Percentiles rank a stretch among this genome's conserved stretches.
Evolutionary conservation across 108 stramenopile species (phyloP).

Genomic region (Skeletonema potamos): DNA sequence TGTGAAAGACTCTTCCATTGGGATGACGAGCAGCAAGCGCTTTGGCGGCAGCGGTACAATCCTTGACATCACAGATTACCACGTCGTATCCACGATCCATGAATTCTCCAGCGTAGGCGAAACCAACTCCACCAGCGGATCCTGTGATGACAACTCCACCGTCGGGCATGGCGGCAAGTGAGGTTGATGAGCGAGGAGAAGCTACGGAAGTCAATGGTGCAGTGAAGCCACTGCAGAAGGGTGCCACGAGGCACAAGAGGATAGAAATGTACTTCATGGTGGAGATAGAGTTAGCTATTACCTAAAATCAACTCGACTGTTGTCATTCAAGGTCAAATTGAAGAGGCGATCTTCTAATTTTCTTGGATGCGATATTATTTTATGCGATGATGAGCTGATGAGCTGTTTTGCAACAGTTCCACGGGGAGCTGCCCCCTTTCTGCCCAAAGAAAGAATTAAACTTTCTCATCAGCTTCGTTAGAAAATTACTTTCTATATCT

Average conservation of each 20-base stretch:
- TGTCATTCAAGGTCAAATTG: not conserved
- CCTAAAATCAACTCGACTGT: not conserved
- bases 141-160: conserved; percentile 88
- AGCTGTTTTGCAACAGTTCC: not conserved
- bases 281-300: not conserved
- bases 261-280: not conserved
- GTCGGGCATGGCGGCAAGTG: conserved; percentile 38
- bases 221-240: conserved; percentile 2
- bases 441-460: not conserved
- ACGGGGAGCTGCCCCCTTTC: not conserved
- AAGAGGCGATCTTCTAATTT: not conserved
- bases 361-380: too few species aligned
- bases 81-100: conserved; percentile 87
- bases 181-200: conserved; percentile 5
- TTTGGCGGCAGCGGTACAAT: conserved; percentile 71
- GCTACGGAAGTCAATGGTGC: not conserved
- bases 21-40: conserved; percentile 65
- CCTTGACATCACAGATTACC: conserved; percentile 89
- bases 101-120: conserved; percentile 92
- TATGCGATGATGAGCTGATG: too few species aligned
- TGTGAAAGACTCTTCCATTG: conserved; percentile 72
- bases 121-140: conserved; percentile 86
- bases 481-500: too few species aligned
- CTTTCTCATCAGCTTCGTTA: too few species aligned
- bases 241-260: not conserved